These are phyloP conservation scores for Citrus reticulata DNA, from an alignment of 345 rosid species.

Conservation along the genomic window DNA sequence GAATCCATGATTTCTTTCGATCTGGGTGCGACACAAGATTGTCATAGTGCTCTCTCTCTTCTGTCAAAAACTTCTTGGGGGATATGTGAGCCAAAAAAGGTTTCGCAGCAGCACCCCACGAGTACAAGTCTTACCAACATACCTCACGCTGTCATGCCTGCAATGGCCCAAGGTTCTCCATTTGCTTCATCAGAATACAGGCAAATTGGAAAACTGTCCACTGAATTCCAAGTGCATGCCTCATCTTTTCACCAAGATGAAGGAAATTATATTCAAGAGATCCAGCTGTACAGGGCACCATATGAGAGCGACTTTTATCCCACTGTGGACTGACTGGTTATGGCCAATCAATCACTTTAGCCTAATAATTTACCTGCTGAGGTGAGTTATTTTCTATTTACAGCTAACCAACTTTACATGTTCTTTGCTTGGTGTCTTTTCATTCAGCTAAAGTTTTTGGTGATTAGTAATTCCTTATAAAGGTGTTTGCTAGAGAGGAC, in stretches of 20 bases:
- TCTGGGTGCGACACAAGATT: slow-evolving; percentile 53
- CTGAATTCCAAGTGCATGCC: slow-evolving; percentile 27
- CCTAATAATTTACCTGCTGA: background rate
- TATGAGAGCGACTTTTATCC: slow-evolving; percentile 42
- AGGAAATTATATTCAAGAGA: slow-evolving; percentile 39
- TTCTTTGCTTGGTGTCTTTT: background rate
- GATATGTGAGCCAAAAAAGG: slow-evolving; percentile 45
- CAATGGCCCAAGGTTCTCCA: slow-evolving; percentile 26
- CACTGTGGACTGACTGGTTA: slow-evolving; percentile 37
- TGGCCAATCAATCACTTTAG: slow-evolving; percentile 5
- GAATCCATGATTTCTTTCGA: slow-evolving; percentile 51
- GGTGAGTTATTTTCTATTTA: background rate
- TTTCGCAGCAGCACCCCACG: slow-evolving; percentile 35
- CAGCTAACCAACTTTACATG: background rate
- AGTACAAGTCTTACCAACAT: slow-evolving; percentile 18
- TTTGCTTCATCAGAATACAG: slow-evolving; percentile 34
- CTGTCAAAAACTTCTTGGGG: slow-evolving; percentile 84
- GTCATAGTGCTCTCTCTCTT: slow-evolving; percentile 99
- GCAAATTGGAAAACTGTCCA: slow-evolving; percentile 32
- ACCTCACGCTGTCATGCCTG: slow-evolving; percentile 29
- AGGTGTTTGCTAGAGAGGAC: background rate
- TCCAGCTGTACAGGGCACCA: slow-evolving; percentile 32
- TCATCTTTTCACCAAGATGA: slow-evolving; percentile 23
- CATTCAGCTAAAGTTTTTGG: background rate
- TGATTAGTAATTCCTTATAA: background rate